Percentiles rank a stretch among this genome's conserved stretches.
Conservation (phyloP, 495 filamentous ascomycete species). For the Daldinia loculata region DNA sequence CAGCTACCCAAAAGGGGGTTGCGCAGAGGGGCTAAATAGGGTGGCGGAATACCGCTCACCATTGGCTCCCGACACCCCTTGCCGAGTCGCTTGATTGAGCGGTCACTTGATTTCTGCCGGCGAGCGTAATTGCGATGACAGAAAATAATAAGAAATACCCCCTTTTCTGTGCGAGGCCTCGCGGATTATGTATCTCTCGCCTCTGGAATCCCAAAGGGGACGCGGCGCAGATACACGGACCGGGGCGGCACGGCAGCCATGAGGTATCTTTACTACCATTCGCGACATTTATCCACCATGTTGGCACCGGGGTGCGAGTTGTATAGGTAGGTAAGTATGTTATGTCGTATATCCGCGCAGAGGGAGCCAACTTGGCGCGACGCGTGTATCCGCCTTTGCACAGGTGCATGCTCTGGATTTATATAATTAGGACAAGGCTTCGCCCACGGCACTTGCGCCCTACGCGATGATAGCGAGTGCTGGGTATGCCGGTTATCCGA, state of each 20-base stretch:
- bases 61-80: conserved; percentile 23
- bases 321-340: background rate
- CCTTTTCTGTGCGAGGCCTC: conserved; percentile 3
- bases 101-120: conserved; percentile 43
- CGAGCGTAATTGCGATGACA: background rate
- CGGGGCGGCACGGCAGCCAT: conserved; percentile 17
- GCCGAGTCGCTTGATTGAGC: conserved; percentile 36
- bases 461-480: conserved; percentile 11
- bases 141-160: conserved; percentile 20
- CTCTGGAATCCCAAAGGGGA: background rate
- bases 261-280: background rate
- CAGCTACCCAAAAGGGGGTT: conserved; percentile 27
- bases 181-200: conserved; percentile 10
- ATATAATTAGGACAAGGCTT: conserved; percentile 29
- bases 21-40: conserved; percentile 34
- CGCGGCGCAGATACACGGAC: background rate
- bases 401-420: background rate
- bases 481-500: conserved; percentile 33
- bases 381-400: background rate
- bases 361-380: background rate
- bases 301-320: conserved; percentile 26
- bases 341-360: background rate
- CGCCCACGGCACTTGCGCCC: conserved; percentile 29
- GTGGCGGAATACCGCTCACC: background rate
- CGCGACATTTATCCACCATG: conserved; percentile 35